These are phyloP conservation scores for Tolypocladium amazonense DNA, from an alignment of 2,329 filamentous ascomycete species.

Conservation along the genomic window DNA sequence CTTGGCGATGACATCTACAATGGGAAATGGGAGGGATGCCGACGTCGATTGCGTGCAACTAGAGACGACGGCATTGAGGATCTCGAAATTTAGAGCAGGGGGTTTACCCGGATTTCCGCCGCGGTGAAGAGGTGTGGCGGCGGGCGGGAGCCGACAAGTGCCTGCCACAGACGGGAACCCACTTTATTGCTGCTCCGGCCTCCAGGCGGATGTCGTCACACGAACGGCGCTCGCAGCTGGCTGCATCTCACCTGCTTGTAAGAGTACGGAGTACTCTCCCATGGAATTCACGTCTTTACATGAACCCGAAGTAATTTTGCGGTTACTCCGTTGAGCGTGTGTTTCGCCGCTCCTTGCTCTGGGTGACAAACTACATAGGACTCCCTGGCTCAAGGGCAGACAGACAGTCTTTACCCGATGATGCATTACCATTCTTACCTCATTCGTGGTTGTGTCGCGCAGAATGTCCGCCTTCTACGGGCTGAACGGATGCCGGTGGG, in stretches of 20 bases:
- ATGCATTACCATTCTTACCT: neutral
- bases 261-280: too few species aligned
- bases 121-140: neutral
- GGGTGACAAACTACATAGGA: neutral
- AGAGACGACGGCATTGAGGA: neutral
- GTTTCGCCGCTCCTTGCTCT: neutral
- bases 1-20: conserved; percentile 25
- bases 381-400: neutral
- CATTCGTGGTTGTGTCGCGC: neutral
- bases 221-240: too few species aligned
- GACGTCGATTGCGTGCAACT: conserved; percentile 5
- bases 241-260: too few species aligned
- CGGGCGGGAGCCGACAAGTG: neutral
- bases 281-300: neutral
- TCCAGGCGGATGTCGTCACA: neutral
- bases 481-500: neutral
- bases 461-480: neutral
- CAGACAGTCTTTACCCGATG: neutral
- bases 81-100: conserved; percentile 14
- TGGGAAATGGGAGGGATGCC: conserved; percentile 2
- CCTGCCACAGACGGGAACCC: neutral
- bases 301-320: neutral
- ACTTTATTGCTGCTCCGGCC: neutral
- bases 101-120: neutral
- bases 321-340: neutral